Base-by-base conservation (phyloP, 2,329 filamentous ascomycete species). In the Colletotrichum eremochloae region DNA sequence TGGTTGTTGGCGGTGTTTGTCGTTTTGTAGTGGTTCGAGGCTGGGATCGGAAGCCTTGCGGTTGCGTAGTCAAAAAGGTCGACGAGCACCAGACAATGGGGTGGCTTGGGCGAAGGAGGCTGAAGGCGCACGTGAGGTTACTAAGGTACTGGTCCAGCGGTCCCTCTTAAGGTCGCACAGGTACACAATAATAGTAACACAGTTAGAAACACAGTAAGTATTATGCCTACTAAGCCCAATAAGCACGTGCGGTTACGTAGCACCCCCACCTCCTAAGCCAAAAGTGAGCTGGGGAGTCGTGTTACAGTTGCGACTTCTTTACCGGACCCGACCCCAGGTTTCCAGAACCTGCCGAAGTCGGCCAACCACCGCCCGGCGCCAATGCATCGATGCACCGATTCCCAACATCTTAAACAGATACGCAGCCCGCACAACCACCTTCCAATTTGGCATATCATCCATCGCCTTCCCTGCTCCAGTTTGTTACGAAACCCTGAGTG, bases 211-310 rank as follows among this genome's bases (percentile, higher is more conserved):
- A 24, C 24, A 24, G 24, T 24, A 24, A 24, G 24, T 24, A 24
- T 24, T 24, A 24, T 24, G 24, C 24, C 24, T 1, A 24, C 24
- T 24, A 24, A 24, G 24, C 24, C 24, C 24, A 24, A 24, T 24
- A 24, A 24, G 40, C 63, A 66, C 63, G 63, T 66, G 63, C 58
- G 40, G 56, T 58, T 56, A 69, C 67, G 67, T 57, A 65, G 15
- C 20, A 24, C 4, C 29, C 18, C 40, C 11, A 9, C 24, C 24
- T 44, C n/a, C 18, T 11, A 8, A 42, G 29, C 57, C 38, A 40
- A 20, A 40, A 40, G 11, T 57, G 33, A 38, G 36, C 9, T 31
- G 11, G 33, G 53, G 9, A 20, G 6, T 24, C 24, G 24, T 57
- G 53, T n/a, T 9, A 42, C 48, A 18, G 42, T 24, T 42, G n/a